These are phyloP conservation scores for Phaeosphaeriaceae sp. DNA, from an alignment of 2,329 filamentous ascomycete genomes.

Conservation along the genomic window DNA sequence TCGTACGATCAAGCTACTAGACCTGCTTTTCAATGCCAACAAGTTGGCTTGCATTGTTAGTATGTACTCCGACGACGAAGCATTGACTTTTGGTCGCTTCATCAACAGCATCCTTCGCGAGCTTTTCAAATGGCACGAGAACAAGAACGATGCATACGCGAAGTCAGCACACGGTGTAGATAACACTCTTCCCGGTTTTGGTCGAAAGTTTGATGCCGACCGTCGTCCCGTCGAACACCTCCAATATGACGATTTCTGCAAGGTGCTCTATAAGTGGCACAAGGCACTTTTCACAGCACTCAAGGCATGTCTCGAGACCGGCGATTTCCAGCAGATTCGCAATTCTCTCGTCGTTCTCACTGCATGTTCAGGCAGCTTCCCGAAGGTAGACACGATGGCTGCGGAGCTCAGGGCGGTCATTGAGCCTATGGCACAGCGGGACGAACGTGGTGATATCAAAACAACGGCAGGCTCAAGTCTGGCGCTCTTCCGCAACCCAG, in stretches of 20 bases:
- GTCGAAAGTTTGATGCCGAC: slow-evolving; percentile 72
- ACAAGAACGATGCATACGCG: slow-evolving; percentile 73
- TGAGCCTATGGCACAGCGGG: slow-evolving; percentile 62
- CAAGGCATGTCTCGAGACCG: slow-evolving; percentile 79
- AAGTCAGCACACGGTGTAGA: slow-evolving; percentile 77
- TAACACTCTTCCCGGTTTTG: slow-evolving; percentile 78
- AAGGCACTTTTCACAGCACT: slow-evolving; percentile 79
- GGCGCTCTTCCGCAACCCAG: slow-evolving; percentile 71
- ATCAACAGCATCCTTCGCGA: slow-evolving; percentile 82
- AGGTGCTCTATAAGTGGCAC: slow-evolving; percentile 90
- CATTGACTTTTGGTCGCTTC: slow-evolving; percentile 92
- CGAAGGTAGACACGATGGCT: slow-evolving; percentile 88
- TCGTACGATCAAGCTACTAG: slow-evolving; percentile 81
- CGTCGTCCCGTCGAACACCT: slow-evolving; percentile 75
- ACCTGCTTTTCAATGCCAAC: slow-evolving; percentile 83
- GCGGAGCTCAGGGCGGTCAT: slow-evolving; percentile 71
- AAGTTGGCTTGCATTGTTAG: slow-evolving; percentile 84
- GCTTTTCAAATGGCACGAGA: slow-evolving; percentile 82
- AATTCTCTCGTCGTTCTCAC: slow-evolving; percentile 93
- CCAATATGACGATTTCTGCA: slow-evolving; percentile 85
- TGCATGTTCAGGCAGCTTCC: slow-evolving; percentile 80
- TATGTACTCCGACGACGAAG: slow-evolving; percentile 86
- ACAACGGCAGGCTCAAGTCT: slow-evolving; percentile 75
- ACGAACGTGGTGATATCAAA: slow-evolving; percentile 74
- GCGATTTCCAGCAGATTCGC: slow-evolving; percentile 96